Base-by-base conservation (phyloP, 257 asterid genomes). In the Echites panduratus region DNA sequence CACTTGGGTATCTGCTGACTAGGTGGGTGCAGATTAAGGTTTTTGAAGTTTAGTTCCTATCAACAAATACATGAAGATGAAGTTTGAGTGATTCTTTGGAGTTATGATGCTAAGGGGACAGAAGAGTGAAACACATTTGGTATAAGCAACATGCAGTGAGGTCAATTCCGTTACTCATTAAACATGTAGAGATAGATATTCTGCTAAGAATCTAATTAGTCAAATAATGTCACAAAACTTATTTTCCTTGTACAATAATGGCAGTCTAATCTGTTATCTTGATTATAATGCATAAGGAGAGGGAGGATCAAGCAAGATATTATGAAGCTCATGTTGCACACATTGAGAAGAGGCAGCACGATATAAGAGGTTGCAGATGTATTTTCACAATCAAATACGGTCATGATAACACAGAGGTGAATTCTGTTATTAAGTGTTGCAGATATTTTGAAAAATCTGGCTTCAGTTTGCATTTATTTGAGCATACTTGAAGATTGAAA, bases 291-390 rank as follows among this genome's bases (percentile, higher is more conserved):
- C 67, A 77, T 58, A 79, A 94, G 99, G 97, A 89, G 85, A 82
- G 77, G 29, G 82, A 83, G 49, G 91, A 94, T 72, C 86, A 84
- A 79, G 96, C 93, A 50, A 82, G 87, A 79, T 90, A 94, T 79
- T 87, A 81, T 44, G 99, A 94, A 72, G 98, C 97, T 74, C 86
- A 65, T 72, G 86, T 95, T 50, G 68, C 83, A 4, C 89, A 87
- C 54, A 86, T 95, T 71, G 87, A 86, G 79, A 87, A 82, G 83
- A 87, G 89, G 82, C 77, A 85, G 87, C 99, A 95, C 69, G 99
- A 95, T 76, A 83, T 92, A 56, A 85, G 99, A 81, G 99, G 99
- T n/a, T 95, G 99, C 81, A 83, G 99, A 78, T 95, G 98, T 70
- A 83, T 88, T 80, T 95, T 90, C 89, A 79, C 81, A 79, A 84